Conservation (phyloP, 2,329 filamentous ascomycete genomes). For the Colletotrichum agaves region DNA sequence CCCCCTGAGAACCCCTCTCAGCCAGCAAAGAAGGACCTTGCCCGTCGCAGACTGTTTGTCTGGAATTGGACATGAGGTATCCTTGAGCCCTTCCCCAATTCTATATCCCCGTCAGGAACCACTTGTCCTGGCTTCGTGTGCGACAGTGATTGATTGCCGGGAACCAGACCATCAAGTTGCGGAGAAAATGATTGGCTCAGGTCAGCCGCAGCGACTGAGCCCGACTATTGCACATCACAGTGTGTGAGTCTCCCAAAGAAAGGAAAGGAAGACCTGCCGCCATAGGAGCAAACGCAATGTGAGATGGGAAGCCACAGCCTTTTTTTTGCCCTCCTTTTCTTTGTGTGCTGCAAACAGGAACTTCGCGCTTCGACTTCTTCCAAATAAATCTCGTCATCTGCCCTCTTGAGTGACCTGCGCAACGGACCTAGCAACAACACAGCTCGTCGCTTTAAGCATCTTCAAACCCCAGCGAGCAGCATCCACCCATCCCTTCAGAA, state of each 20-base stretch:
- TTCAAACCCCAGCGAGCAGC: neutral
- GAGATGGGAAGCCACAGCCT: neutral
- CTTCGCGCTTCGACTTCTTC: neutral
- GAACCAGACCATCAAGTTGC: neutral
- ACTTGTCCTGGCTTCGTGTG: conserved; percentile 19
- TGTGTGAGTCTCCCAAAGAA: conserved; percentile 11
- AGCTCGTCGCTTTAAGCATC: conserved; percentile 13
- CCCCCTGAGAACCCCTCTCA: neutral
- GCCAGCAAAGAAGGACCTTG: neutral
- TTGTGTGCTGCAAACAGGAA: too few species aligned
- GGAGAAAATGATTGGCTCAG: neutral
- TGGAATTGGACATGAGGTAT: neutral
- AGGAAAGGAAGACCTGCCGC: too few species aligned
- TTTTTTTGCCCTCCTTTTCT: too few species aligned
- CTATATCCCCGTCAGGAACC: neutral
- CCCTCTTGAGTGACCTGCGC: neutral
- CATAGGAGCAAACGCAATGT: neutral
- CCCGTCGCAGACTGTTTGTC: conserved; percentile 9
- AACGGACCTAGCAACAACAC: neutral
- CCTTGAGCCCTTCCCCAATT: conserved; percentile 23
- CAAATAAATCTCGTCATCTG: neutral
- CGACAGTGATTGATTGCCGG: conserved; percentile 17
- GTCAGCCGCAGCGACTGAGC: neutral
- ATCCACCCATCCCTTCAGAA: conserved; percentile 4
- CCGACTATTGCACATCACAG: neutral